Percentiles rank a stretch among this genome's conserved stretches.
phyloP scores from a whole-genome alignment of 1,284 basidiomycete genomes.

The Calocybe gambosa region DNA sequence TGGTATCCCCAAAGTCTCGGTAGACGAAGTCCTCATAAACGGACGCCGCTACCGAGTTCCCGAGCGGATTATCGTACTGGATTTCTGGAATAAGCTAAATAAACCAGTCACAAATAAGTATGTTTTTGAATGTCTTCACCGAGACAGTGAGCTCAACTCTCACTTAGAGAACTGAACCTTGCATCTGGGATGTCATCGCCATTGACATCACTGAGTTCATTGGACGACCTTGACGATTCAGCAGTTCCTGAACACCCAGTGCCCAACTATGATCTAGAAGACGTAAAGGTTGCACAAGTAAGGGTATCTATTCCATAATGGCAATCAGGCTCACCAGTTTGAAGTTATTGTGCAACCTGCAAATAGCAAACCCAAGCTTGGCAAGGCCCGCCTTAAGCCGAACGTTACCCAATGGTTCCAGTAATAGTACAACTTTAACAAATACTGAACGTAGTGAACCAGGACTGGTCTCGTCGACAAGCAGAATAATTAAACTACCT shows the following conservation, averaged over 20 bases:
- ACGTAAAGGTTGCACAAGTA: slow-evolving; percentile 42
- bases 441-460: slow-evolving; percentile 21
- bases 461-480: slow-evolving; percentile 3
- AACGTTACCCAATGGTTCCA: slow-evolving; percentile 7
- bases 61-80: slow-evolving; percentile 85
- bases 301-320: slow-evolving; percentile 3
- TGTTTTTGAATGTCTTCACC: slow-evolving; percentile 17
- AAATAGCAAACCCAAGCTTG: slow-evolving; percentile 8
- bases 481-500: slow-evolving; percentile 13
- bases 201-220: slow-evolving; percentile 67
- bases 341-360: slow-evolving; percentile 25
- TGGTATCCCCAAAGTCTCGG: slow-evolving; percentile 40
- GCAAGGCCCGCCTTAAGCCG: slow-evolving; percentile 5
- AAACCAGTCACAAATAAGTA: slow-evolving; percentile 40
- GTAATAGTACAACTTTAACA: slow-evolving; percentile 16
- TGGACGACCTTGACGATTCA: slow-evolving; percentile 54
- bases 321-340: background rate
- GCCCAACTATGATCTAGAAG: slow-evolving; percentile 26
- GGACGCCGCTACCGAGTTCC: slow-evolving; percentile 90
- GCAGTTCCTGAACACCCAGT: slow-evolving; percentile 18
- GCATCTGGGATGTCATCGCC: slow-evolving; percentile 59
- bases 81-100: slow-evolving; percentile 90
- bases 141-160: background rate
- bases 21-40: slow-evolving; percentile 76
- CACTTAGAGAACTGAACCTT: slow-evolving; percentile 32